Conservation (phyloP, 2,329 filamentous ascomycete genomes). For the Spiromastix sp. region DNA sequence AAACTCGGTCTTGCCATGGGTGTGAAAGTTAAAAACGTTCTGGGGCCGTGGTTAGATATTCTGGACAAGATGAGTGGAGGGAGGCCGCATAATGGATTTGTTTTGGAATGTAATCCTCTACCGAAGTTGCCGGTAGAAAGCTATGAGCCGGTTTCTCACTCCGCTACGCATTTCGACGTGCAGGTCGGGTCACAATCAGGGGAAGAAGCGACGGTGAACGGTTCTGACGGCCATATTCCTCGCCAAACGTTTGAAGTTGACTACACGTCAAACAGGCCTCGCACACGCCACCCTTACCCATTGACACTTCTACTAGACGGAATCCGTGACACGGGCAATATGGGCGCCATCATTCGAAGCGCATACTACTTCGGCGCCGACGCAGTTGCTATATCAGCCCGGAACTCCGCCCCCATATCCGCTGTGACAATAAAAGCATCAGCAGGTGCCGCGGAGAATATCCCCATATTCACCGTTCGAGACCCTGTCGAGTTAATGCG, state of each 20-base stretch:
- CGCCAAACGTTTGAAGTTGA: constrained; percentile 10
- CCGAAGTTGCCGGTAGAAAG: constrained; percentile 58
- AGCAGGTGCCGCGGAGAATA: constrained; percentile 72
- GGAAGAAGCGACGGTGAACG: constrained; percentile 68
- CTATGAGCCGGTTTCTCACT: constrained; percentile 41
- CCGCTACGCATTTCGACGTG: constrained; percentile 46
- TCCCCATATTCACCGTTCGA: constrained; percentile 61
- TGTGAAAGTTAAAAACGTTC: constrained; percentile 51
- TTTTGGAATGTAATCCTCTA: constrained; percentile 78
- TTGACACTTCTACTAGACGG: constrained; percentile 35
- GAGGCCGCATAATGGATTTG: constrained; percentile 79
- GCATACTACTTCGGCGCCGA: constrained; percentile 86
- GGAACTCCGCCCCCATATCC: constrained; percentile 63
- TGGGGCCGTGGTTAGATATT: constrained; percentile 51
- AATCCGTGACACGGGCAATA: constrained; percentile 73
- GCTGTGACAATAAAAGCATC: constrained; percentile 77
- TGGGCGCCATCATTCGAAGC: constrained; percentile 80
- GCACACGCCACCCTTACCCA: constrained; percentile 21
- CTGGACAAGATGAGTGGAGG: constrained; percentile 76
- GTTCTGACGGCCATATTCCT: constrained; percentile 44
- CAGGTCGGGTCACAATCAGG: constrained; percentile 55
- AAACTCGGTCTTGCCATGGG: constrained; percentile 31
- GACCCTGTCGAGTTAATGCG: constrained; percentile 61
- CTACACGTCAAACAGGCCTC: constrained; percentile 6
- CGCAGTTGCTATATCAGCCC: constrained; percentile 65